Evolutionary conservation across 768 basidiomycete species (phyloP).

Genomic region (Tricholoma terreum): DNA sequence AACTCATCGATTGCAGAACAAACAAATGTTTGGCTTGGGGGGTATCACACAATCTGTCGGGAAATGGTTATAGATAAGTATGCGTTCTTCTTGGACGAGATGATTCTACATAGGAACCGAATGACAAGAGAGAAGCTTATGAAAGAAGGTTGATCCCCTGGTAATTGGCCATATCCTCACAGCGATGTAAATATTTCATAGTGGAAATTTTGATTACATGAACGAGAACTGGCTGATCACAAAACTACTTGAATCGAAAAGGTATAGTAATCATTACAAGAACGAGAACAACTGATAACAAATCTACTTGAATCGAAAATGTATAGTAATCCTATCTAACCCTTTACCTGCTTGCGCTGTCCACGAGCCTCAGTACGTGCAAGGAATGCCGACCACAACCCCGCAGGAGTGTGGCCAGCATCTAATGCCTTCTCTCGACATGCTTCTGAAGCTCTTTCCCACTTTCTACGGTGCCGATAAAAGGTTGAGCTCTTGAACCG

Average conservation of each 20-base stretch:
- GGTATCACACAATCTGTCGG: slow-evolving; percentile 31
- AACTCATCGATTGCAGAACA: too few species aligned
- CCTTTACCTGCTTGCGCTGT: neutral
- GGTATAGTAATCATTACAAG: too few species aligned
- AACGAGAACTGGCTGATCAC: too few species aligned
- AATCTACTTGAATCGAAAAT: too few species aligned
- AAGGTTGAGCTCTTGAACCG: neutral
- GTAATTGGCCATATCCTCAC: neutral
- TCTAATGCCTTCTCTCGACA: neutral
- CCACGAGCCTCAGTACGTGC: neutral
- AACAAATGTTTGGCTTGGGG: slow-evolving; percentile 17
- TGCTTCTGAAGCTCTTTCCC: neutral
- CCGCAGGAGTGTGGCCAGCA: neutral
- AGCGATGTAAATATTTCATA: too few species aligned
- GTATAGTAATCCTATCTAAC: too few species aligned
- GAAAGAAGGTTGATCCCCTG: neutral
- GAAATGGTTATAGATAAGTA: slow-evolving; percentile 32
- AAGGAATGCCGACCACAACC: neutral
- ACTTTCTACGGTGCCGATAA: neutral
- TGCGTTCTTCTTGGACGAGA: slow-evolving; percentile 34
- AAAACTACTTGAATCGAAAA: too few species aligned
- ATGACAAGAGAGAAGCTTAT: neutral
- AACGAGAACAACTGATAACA: too few species aligned
- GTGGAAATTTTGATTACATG: too few species aligned
- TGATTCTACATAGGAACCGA: neutral